These are phyloP conservation scores for Parathielavia appendiculata DNA, from an alignment of 495 filamentous ascomycete genomes.

Conservation along the genomic window DNA sequence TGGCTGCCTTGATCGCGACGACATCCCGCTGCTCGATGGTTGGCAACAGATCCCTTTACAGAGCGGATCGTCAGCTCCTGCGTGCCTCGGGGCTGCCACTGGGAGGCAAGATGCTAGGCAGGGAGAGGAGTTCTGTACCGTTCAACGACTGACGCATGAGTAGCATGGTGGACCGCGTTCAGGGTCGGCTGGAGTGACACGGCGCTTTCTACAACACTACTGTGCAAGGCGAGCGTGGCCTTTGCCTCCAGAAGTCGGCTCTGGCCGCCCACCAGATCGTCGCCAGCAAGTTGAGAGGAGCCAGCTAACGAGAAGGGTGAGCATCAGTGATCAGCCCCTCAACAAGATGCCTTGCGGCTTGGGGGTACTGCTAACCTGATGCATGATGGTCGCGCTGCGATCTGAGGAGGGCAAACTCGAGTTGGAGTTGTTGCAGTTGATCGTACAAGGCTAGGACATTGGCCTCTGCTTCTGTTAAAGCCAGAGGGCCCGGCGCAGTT, in stretches of 20 bases:
- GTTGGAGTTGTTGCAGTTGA: constrained; percentile 60
- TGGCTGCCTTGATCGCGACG: constrained; percentile 55
- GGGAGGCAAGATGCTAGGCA: background rate
- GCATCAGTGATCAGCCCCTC: background rate
- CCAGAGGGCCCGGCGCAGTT: background rate
- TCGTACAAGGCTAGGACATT: constrained; percentile 63
- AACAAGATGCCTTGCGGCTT: background rate
- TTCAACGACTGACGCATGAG: constrained; percentile 59
- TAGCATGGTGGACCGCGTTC: constrained; percentile 68
- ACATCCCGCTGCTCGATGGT: constrained; percentile 63
- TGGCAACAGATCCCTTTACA: constrained; percentile 57
- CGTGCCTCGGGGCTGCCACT: background rate
- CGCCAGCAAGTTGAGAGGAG: background rate
- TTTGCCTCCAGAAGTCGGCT: constrained; percentile 63
- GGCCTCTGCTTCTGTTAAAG: constrained; percentile 47
- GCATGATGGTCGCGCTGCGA: constrained; percentile 35
- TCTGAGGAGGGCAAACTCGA: constrained; percentile 63
- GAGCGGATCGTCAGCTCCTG: background rate
- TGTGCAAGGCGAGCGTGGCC: constrained; percentile 60
- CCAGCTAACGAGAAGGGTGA: background rate
- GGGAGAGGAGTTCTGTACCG: constrained; percentile 44
- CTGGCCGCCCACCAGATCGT: constrained; percentile 33
- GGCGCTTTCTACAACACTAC: constrained; percentile 60
- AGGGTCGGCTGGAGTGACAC: constrained; percentile 67
- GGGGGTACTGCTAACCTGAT: constrained; percentile 7